Evolutionary conservation across 306 rosid genomes (phyloP).

Genomic region (Cajanus cajan): DNA sequence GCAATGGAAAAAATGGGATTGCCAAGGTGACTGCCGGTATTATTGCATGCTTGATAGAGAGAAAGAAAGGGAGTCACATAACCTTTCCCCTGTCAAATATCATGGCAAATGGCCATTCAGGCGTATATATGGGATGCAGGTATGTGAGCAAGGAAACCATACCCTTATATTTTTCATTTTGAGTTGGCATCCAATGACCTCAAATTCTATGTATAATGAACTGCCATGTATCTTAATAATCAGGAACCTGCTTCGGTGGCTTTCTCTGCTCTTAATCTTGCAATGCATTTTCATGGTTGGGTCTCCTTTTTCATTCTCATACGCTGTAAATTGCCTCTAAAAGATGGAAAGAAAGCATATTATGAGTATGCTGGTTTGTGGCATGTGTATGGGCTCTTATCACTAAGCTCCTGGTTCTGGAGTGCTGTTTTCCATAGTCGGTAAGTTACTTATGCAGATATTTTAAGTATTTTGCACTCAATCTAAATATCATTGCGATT

Average conservation of each 20-base stretch:
- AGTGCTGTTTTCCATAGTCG: slow-evolving; percentile 79
- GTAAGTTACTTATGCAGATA: slow-evolving; percentile 41
- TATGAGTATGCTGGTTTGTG: slow-evolving; percentile 73
- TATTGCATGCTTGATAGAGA: slow-evolving; percentile 78
- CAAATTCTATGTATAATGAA: neutral
- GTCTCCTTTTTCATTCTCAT: slow-evolving; percentile 59
- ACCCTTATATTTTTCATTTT: slow-evolving; percentile 20
- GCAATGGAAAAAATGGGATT: slow-evolving; percentile 78
- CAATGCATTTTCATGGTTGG: slow-evolving; percentile 85
- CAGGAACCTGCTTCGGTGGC: slow-evolving; percentile 83
- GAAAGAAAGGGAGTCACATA: slow-evolving; percentile 53
- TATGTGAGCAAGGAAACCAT: slow-evolving; percentile 35
- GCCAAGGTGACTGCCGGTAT: slow-evolving; percentile 73
- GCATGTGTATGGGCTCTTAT: slow-evolving; percentile 67
- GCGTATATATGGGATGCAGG: slow-evolving; percentile 80
- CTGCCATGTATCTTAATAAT: slow-evolving; percentile 25
- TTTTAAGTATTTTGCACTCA: neutral
- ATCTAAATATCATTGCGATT: neutral
- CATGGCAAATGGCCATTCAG: slow-evolving; percentile 92
- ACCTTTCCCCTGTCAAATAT: slow-evolving; percentile 60
- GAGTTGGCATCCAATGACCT: neutral
- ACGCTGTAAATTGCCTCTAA: slow-evolving; percentile 60
- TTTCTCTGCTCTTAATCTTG: slow-evolving; percentile 76
- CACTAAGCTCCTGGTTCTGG: slow-evolving; percentile 81
- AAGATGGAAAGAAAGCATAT: slow-evolving; percentile 53